A percentile compares a stretch with the other conserved stretches of the same genome.
Conservation (phyloP, 805 yeast genomes). For the Maudiozyma saulgeensis region DNA sequence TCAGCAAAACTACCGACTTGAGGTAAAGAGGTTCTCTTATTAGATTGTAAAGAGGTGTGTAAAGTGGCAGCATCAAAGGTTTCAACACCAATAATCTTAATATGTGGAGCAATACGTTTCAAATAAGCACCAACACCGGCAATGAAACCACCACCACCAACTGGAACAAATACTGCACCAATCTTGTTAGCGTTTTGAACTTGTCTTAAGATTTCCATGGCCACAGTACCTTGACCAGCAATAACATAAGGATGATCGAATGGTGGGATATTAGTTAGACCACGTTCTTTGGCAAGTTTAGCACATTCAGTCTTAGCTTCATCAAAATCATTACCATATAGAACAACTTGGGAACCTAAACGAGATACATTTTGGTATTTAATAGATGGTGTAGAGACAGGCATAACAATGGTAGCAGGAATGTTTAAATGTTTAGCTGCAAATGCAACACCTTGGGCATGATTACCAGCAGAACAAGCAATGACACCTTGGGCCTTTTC, state of each 20-base stretch:
- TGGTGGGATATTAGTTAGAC: conserved; percentile 89
- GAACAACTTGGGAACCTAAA: conserved; percentile 87
- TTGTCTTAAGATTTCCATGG: conserved; percentile 86
- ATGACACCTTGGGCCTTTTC: conserved; percentile 74
- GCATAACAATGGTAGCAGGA: conserved; percentile 97
- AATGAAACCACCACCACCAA: conserved; percentile 96
- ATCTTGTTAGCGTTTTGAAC: conserved; percentile 54
- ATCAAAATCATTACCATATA: conserved; percentile 90
- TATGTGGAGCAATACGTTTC: conserved; percentile 95
- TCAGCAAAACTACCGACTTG: conserved; percentile 97
- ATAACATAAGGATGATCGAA: conserved; percentile 96
- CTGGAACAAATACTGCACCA: conserved; percentile 81
- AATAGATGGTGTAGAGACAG: conserved; percentile 91
- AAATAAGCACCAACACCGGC: conserved; percentile 86
- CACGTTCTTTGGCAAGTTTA: conserved; percentile 56
- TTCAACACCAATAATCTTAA: conserved; percentile 91
- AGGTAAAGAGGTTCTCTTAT: conserved; percentile 46
- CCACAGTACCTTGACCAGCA: conserved; percentile 98
- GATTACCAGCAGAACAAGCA: conserved; percentile 98
- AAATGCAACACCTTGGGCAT: conserved; percentile 97
- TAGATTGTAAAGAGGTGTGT: conserved; percentile 52
- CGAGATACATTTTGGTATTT: conserved; percentile 86
- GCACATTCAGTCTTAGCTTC: conserved; percentile 88
- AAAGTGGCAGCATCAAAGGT: conserved; percentile 94
- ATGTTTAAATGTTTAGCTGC: conserved; percentile 78